phyloP scores from a whole-genome alignment of 768 basidiomycete species.

The Rhodocollybia butyracea region DNA sequence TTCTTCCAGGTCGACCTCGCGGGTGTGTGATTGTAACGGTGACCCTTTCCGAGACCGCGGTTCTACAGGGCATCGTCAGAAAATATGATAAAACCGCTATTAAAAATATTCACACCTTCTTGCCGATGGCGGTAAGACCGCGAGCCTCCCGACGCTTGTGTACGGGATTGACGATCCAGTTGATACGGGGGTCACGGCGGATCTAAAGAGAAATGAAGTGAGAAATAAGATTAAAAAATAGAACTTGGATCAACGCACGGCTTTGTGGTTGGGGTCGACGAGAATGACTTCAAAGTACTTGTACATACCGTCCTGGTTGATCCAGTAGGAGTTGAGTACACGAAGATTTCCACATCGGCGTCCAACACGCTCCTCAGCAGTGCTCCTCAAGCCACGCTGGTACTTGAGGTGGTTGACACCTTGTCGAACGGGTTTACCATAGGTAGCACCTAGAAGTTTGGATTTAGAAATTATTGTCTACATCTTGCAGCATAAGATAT shows the following conservation, averaged over 20 bases:
- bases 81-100: not conserved
- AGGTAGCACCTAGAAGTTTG: slow-evolving; percentile 76
- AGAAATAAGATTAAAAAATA: not conserved
- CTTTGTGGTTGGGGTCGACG: slow-evolving; percentile 93
- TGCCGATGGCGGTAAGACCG: slow-evolving; percentile 95
- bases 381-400: slow-evolving; percentile 89
- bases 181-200: slow-evolving; percentile 95
- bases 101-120: slow-evolving; percentile 60
- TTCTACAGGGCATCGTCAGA: slow-evolving; percentile 48
- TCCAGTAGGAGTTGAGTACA: slow-evolving; percentile 98
- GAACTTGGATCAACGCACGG: slow-evolving; percentile 51
- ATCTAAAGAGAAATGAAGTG: slow-evolving; percentile 43
- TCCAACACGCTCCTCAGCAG: slow-evolving; percentile 98
- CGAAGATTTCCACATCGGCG: slow-evolving; percentile 94
- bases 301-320: slow-evolving; percentile 98
- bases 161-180: slow-evolving; percentile 98
- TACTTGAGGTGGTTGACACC: slow-evolving; percentile 99
- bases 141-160: slow-evolving; percentile 99
- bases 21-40: slow-evolving; percentile 90
- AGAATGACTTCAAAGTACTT: slow-evolving; percentile 99
- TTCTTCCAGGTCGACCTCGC: slow-evolving; percentile 92
- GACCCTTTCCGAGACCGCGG: slow-evolving; percentile 95
- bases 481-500: slow-evolving; percentile 14
- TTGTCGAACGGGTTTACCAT: slow-evolving; percentile 98
- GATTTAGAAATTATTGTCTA: not conserved